Conservation (phyloP, 352 stramenopile species). For the Pythium folliculosum region DNA sequence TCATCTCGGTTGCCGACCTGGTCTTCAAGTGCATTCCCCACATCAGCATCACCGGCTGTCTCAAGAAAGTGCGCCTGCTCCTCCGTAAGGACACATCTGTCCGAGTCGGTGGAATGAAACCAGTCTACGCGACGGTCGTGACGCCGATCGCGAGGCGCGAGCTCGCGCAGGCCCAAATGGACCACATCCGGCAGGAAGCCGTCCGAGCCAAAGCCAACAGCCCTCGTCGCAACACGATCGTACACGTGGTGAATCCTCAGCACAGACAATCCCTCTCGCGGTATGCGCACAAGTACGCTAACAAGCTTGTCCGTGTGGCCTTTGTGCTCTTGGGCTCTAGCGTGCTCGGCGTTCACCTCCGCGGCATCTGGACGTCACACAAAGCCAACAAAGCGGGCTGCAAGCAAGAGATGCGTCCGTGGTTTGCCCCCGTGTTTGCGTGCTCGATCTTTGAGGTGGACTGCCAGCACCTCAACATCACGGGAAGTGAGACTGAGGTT, state of each 20-base stretch:
- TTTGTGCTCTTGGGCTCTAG: slow-evolving; percentile 21
- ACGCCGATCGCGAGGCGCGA: slow-evolving; percentile 6
- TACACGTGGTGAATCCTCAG: background rate
- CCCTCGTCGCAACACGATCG: background rate
- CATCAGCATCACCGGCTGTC: slow-evolving; percentile 26
- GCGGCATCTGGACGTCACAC: slow-evolving; percentile 16
- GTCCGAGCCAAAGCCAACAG: slow-evolving; percentile 13
- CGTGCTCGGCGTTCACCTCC: slow-evolving; percentile 22
- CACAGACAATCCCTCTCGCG: background rate
- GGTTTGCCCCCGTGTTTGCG: slow-evolving; percentile 23
- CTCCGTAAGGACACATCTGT: slow-evolving; percentile 25
- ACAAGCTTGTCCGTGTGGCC: slow-evolving; percentile 29
- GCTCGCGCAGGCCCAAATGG: slow-evolving; percentile 17
- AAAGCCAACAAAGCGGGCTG: slow-evolving; percentile 19
- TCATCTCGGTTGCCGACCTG: slow-evolving; percentile 22
- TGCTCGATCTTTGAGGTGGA: slow-evolving; percentile 29
- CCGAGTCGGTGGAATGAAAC: background rate
- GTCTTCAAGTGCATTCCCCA: slow-evolving; percentile 32
- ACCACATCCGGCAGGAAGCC: slow-evolving; percentile 20
- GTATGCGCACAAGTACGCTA: slow-evolving; percentile 30
- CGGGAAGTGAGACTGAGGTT: background rate
- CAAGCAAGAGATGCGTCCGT: slow-evolving; percentile 29
- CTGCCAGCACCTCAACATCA: slow-evolving; percentile 23
- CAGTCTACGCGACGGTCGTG: slow-evolving; percentile 12
- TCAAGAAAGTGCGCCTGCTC: slow-evolving; percentile 26